Conservation (phyloP, 345 rosid genomes). For the Rhodomyrtus tomentosa region DNA sequence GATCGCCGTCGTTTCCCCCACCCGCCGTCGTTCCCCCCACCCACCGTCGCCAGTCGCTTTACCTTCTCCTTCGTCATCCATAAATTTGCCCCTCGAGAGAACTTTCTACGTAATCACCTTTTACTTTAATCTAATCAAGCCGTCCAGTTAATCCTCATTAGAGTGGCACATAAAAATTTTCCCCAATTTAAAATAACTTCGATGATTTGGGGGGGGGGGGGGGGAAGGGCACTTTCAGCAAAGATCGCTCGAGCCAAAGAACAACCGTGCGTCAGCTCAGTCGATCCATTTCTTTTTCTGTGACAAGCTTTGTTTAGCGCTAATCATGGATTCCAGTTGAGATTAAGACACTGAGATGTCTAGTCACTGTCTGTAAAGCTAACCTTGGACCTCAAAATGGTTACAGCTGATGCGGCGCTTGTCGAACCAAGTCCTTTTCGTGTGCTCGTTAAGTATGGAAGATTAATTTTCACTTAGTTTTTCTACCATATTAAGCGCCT, state of each 20-base stretch:
- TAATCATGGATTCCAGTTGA: neutral
- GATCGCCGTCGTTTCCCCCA: neutral
- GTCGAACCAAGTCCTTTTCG: neutral
- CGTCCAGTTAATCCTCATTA: neutral
- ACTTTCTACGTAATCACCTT: neutral
- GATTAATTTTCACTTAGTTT: neutral
- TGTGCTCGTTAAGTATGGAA: neutral
- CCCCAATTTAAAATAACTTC: neutral
- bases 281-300: neutral
- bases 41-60: neutral
- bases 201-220: too few species aligned
- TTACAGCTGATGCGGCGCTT: neutral
- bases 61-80: neutral
- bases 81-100: neutral
- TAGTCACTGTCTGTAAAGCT: neutral
- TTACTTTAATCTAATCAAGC: neutral
- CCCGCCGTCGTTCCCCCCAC: neutral
- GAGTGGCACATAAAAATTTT: neutral
- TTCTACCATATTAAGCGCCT: neutral
- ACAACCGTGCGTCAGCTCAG: neutral
- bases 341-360: neutral
- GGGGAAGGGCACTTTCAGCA: neutral
- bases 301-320: neutral
- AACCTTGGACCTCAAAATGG: neutral
- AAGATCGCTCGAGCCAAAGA: neutral